Evolutionary conservation across 192 early-diverging fungal species (phyloP), one percentile per base, ranked within the genome.

Genomic region (Funneliformis mosseae): DNA sequence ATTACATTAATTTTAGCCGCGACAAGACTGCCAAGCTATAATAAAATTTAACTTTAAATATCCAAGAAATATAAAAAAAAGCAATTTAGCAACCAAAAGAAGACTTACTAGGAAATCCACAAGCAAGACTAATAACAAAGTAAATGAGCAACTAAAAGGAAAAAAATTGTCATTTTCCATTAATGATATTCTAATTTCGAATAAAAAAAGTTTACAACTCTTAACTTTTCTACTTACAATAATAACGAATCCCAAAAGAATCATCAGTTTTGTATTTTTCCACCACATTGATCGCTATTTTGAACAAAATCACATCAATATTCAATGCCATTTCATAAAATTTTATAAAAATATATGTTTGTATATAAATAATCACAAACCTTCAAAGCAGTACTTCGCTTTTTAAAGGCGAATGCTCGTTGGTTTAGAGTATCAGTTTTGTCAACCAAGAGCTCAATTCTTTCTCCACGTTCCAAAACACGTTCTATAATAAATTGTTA

Each of bases 251-350:
- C 83, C 90, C 66, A 96, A 83, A 42, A 92, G 87, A 45, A 88
- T 89, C 89, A 95, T 91, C 48, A 96, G 84, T 84, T 93, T 93
- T 62, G 93, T 93, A 87, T 97, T 97, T 83, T 97, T 96, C 95
- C 95, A 98, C 96, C 96, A 98, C 93, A 96, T 94, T 78, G 90
- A 88, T 59, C 95, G 89, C 83, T 89, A 82, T 23, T 3, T 7
- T 33, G 33, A 33, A 33, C 39, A 38, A 85, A 48, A 39, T 18
- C 14, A 63, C 46, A n/a, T 39, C 25, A 74, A 66, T 63, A 42
- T 12, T 73, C 45, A 43, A 39, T 66, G 9, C 1, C 18, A 60
- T 69, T n/a, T 27, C 21, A 46, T 16, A 23, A n/a, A 5, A 59
- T 67, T 42, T 21, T 12, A 21, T 21, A 55, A 63, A 76, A 18